Evolutionary conservation across 108 stramenopile species (phyloP), one percentile per base, ranked within the genome.

Genomic region (Cyclotella baltica): DNA sequence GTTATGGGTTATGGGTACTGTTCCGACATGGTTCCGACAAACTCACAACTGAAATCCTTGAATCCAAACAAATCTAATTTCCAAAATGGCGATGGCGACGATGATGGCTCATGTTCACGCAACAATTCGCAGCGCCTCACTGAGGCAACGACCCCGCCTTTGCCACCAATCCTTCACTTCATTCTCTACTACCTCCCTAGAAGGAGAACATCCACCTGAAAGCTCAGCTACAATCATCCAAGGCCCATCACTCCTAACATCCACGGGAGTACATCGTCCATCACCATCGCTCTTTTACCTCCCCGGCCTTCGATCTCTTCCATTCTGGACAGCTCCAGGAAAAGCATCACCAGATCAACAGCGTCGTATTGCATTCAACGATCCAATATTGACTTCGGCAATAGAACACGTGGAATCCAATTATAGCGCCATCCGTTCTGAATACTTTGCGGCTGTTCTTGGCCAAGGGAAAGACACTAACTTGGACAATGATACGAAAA

Each of bases 341-440:
- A 22, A 67, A 15, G 5, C 34, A 9, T 29, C 22, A 5, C 31
- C 28, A 1, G n/a, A 35, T 20, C 80, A 71, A 20, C 40, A 48
- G 25, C 80, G 81, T 34, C 74, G 88, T 3, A 75, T 94, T 23
- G 95, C 93, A 31, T 94, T 89, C 72, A 88, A 93, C 48, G 95
- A 96, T 76, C 92, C 92, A 35, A 78, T 65, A 19, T 62, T 96
- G 0, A 77, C 85, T 4, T 27, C 81, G 0, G 85, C 88, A n/a
- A 90, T 95, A 0, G 53, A 93, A 22, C 75, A 85, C 64, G 66
- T 97, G 34, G 89, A 95, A 78, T 46, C 66, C 4, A 67, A 91
- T 53, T 88, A 62, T 18, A 70, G 83, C 3, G 63, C 25, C 34
- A 95, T 97, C 22, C 77, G 79, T 15, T 64, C 81, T 22, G 96